Evolutionary conservation across 371 early-diverging fungal species (phyloP).

Genomic region (Synchytrium microbalum): DNA sequence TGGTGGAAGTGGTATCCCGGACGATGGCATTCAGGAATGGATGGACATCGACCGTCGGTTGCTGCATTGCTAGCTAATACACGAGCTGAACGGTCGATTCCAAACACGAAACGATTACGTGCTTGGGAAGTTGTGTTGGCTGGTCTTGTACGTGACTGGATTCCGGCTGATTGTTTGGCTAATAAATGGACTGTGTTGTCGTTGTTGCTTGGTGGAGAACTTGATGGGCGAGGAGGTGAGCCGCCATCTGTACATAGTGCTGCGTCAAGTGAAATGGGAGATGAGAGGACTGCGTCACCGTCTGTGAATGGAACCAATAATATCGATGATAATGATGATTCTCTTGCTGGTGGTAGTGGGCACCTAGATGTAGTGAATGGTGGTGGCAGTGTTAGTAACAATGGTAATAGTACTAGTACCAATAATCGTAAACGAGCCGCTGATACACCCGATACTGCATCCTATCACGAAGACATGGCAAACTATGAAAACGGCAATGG

Average conservation of each 20-base stretch:
- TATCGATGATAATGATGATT: constrained; percentile 5
- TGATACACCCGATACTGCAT: background rate
- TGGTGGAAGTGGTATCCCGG: constrained; percentile 43
- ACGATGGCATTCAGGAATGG: constrained; percentile 16
- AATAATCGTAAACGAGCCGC: background rate
- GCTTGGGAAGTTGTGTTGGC: constrained; percentile 41
- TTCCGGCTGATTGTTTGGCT: constrained; percentile 1
- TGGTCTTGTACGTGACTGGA: constrained; percentile 31
- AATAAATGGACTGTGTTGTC: constrained; percentile 40
- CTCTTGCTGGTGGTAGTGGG: too few species aligned
- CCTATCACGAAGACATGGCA: too few species aligned
- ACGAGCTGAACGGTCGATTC: background rate
- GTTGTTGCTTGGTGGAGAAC: constrained; percentile 62
- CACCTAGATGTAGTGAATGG: too few species aligned
- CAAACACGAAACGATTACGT: constrained; percentile 15
- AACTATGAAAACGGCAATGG: too few species aligned
- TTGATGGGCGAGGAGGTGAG: constrained; percentile 68
- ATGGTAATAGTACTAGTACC: background rate
- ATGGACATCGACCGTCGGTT: background rate
- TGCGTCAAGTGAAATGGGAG: constrained; percentile 40
- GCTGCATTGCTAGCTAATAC: constrained; percentile 7
- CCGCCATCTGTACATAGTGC: constrained; percentile 68
- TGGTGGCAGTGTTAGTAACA: background rate
- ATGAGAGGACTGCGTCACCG: background rate
- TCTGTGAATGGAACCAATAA: constrained; percentile 13